These are phyloP conservation scores for Ceratocystis ficicola DNA, from an alignment of 2,329 filamentous ascomycete genomes.

Conservation along the genomic window DNA sequence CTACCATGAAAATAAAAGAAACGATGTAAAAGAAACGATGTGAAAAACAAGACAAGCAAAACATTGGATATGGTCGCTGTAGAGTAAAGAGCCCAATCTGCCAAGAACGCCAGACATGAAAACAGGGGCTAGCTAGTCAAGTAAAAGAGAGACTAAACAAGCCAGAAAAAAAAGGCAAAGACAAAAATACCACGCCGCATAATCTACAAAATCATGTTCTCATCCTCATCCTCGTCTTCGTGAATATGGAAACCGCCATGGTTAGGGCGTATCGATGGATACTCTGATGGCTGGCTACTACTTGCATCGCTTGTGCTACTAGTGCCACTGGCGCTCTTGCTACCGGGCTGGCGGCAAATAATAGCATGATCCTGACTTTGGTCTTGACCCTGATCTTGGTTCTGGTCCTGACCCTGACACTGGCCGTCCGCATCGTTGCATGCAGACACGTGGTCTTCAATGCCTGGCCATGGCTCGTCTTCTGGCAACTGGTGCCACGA, in stretches of 20 bases:
- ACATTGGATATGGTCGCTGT: neutral
- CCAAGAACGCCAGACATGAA: constrained; percentile 1
- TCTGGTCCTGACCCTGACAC: too few relatives aligned
- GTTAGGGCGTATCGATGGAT: constrained; percentile 40
- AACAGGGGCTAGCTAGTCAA: neutral
- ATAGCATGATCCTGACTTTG: too few relatives aligned
- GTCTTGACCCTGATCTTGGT: too few relatives aligned
- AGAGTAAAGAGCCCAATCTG: neutral
- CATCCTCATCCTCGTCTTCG: constrained; percentile 29
- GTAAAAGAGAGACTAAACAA: neutral
- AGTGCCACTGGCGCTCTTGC: constrained; percentile 27
- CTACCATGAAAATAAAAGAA: neutral
- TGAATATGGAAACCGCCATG: constrained; percentile 32
- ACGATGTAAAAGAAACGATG: neutral
- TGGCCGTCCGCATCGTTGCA: constrained; percentile 41
- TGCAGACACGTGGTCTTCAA: constrained; percentile 41
- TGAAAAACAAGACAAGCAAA: neutral
- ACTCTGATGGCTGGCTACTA: constrained; percentile 45
- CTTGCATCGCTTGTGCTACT: constrained; percentile 15
- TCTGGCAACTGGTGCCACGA: constrained; percentile 33
- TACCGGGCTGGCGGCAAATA: too few relatives aligned
- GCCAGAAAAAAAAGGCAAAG: neutral
- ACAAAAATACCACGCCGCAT: neutral
- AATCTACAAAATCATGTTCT: constrained; percentile 21
- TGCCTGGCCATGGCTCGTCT: constrained; percentile 46